Evolutionary conservation across 139 green algal species (phyloP), one percentile per base, ranked within the genome.

Genomic region (Ettlia oleoabundans): DNA sequence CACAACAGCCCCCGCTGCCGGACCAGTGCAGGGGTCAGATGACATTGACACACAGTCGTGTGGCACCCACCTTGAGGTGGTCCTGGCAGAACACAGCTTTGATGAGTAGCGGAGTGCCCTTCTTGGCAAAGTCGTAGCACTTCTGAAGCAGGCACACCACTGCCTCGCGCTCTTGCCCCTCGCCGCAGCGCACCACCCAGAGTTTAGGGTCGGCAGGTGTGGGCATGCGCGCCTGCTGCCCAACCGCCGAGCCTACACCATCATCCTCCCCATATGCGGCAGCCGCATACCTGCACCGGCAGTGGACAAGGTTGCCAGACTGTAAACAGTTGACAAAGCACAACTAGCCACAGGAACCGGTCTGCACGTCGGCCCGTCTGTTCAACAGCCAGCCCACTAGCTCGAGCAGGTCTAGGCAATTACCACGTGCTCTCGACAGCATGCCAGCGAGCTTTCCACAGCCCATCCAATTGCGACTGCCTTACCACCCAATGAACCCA

Each of bases 191-290:
- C 47, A 98, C 88, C 79, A 98, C 85, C 96, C 96, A 99, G 58
- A 99, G 92, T 88, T 97, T 97, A 78, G 96, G 95, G 87, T 99
- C 96, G 32, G 92, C 85, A 37, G 93, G 85, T 28, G 90, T 97
- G 41, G 96, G 96, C 86, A 97, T 92, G 78, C 98, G 88, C 30
- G 86, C 92, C 86, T 99, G 96, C 92, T 98, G 94, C 3, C 89
- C 88, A 53, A 98, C 93, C 47, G 91, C 87, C 18, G 88, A 88
- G 18, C 78, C 85, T 37, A 93, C 91, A 30, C 79, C 86, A 40
- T 86, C 88, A 22, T 73, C 68, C n/a, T 67, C 76, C 3, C 77
- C 82, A 19, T 65, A 65, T 22, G 15, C 55, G 21, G 15, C 55
- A 22, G 18, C 18, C 55, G 55, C 55, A 65, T 32, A 65, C 18